Percentiles rank a stretch among this genome's conserved stretches.
These are phyloP conservation scores for Candida xiaguanensis DNA, from an alignment of 805 yeast genomes.

Conservation along the genomic window DNA sequence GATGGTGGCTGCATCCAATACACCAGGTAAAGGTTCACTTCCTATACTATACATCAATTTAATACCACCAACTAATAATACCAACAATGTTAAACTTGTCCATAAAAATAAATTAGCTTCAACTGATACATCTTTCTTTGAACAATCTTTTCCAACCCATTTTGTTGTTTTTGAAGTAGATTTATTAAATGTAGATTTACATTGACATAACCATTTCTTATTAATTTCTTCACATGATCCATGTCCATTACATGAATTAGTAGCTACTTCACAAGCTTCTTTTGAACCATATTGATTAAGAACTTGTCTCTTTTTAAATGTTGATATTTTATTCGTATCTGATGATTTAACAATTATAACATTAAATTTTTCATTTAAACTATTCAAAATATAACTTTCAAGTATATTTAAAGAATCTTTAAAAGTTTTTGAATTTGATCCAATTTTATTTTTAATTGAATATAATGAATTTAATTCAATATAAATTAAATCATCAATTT, in stretches of 20 bases:
- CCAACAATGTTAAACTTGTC: slow-evolving; percentile 50
- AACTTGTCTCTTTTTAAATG: slow-evolving; percentile 1
- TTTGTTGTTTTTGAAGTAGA: slow-evolving; percentile 43
- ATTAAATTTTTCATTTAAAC: slow-evolving; percentile 19
- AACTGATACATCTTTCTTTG: slow-evolving; percentile 62
- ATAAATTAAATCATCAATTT: slow-evolving; percentile 23
- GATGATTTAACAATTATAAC: slow-evolving; percentile 25
- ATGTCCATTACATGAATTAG: slow-evolving; percentile 50
- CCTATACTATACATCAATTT: slow-evolving; percentile 54
- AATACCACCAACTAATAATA: slow-evolving; percentile 48
- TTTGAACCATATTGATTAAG: slow-evolving; percentile 24
- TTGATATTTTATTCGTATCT: slow-evolving; percentile 1
- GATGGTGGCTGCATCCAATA: slow-evolving; percentile 56
- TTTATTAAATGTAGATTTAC: slow-evolving; percentile 42
- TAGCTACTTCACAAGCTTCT: slow-evolving; percentile 44
- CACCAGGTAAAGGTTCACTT: slow-evolving; percentile 63
- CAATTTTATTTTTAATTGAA: slow-evolving; percentile 41
- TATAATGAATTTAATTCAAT: slow-evolving; percentile 42
- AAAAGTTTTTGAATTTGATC: slow-evolving; percentile 40
- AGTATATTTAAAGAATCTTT: slow-evolving; percentile 34
- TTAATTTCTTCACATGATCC: slow-evolving; percentile 41
- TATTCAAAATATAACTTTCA: slow-evolving; percentile 20
- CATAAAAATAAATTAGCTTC: slow-evolving; percentile 69
- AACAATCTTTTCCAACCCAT: slow-evolving; percentile 60
- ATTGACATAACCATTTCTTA: slow-evolving; percentile 50